Conservation (phyloP, 768 basidiomycete species). For the Amanita polypyramis region DNA sequence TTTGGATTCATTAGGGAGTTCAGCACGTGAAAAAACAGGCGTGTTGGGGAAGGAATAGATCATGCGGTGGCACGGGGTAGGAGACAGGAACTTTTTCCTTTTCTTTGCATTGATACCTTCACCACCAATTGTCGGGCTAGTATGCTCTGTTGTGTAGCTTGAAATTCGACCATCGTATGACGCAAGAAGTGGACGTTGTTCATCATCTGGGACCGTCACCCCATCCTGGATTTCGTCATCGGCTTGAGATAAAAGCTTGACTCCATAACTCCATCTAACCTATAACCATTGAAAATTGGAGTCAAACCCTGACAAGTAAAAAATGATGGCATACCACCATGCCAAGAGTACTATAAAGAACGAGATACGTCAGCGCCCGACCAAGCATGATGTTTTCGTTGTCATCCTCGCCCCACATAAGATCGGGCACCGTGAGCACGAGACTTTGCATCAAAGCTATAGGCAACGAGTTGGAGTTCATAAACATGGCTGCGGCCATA, state of each 20-base stretch:
- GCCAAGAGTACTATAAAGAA: constrained; percentile 89
- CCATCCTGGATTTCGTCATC: constrained; percentile 28
- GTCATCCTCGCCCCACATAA: constrained; percentile 78
- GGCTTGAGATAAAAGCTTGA: constrained; percentile 68
- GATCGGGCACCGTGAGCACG: constrained; percentile 68
- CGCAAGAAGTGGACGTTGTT: constrained; percentile 27
- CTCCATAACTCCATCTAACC: constrained; percentile 92
- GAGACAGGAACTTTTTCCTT: constrained; percentile 5
- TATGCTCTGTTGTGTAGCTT: neutral
- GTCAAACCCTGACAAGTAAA: neutral
- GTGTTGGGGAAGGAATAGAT: constrained; percentile 62
- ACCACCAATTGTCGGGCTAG: neutral
- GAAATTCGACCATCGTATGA: constrained; percentile 12
- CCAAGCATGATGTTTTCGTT: constrained; percentile 85
- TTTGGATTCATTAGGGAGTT: constrained; percentile 21
- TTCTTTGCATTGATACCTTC: constrained; percentile 3
- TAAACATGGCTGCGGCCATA: constrained; percentile 78
- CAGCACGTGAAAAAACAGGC: constrained; percentile 27
- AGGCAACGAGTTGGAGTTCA: constrained; percentile 93
- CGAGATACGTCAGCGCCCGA: constrained; percentile 80
- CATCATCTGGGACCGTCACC: constrained; percentile 15
- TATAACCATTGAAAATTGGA: constrained; percentile 15
- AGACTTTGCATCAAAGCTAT: constrained; percentile 92
- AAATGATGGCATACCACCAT: constrained; percentile 63
- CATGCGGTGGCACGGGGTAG: constrained; percentile 19